Percentiles rank a stretch among this genome's conserved stretches.
phyloP scores from a whole-genome alignment of 306 rosid genomes.

The Neltuma alba region DNA sequence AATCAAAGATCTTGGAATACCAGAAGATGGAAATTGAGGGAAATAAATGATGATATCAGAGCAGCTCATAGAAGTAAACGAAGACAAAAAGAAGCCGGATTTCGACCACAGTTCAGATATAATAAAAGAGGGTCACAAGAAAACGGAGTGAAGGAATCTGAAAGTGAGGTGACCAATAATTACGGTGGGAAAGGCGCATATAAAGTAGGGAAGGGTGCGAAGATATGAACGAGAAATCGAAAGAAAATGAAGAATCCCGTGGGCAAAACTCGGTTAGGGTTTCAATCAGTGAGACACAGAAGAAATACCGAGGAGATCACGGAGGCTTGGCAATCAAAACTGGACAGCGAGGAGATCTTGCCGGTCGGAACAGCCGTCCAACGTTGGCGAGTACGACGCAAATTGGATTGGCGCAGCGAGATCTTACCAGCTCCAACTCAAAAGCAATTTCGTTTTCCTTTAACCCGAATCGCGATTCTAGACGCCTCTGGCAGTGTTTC shows the following conservation, averaged over 20 bases:
- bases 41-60: neutral
- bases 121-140: neutral
- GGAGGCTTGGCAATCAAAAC: neutral
- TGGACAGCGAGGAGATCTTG: neutral
- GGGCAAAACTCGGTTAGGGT: neutral
- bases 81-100: neutral
- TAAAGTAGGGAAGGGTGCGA: too few relatives aligned
- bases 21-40: neutral
- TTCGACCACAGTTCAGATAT: neutral
- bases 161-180: neutral
- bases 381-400: too few relatives aligned
- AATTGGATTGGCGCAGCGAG: neutral
- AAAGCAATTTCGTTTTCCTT: neutral
- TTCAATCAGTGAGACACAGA: neutral
- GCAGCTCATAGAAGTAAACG: neutral
- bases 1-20: slow-evolving; percentile 40
- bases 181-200: neutral
- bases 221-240: neutral
- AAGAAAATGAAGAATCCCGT: neutral
- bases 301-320: neutral
- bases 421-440: neutral
- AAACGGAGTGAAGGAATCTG: neutral
- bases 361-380: neutral
- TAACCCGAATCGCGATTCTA: neutral
- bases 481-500: neutral